Conservation (phyloP, 2,329 filamentous ascomycete genomes). For the Trichophyton verrucosum region DNA sequence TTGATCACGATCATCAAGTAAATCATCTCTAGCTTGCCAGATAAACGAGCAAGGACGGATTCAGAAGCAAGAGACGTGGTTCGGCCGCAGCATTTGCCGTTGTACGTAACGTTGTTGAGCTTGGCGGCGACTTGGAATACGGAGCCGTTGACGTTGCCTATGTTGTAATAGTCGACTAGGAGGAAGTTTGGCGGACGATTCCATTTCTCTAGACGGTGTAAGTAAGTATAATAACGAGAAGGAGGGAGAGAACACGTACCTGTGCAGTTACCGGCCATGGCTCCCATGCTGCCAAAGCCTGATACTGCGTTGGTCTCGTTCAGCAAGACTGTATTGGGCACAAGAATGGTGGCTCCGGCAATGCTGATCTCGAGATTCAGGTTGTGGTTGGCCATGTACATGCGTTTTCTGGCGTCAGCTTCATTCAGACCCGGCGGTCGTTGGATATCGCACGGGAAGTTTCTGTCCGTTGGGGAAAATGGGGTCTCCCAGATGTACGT, state of each 20-base stretch:
- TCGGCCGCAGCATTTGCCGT: slow-evolving; percentile 28
- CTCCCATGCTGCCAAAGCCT: slow-evolving; percentile 55
- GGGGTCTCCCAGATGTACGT: slow-evolving; percentile 82
- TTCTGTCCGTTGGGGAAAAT: slow-evolving; percentile 57
- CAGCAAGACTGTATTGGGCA: slow-evolving; percentile 58
- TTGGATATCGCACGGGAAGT: slow-evolving; percentile 67
- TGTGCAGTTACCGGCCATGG: slow-evolving; percentile 51
- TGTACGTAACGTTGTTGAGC: slow-evolving; percentile 62
- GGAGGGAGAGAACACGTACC: slow-evolving; percentile 22
- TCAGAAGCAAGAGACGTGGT: slow-evolving; percentile 8
- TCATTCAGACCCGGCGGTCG: slow-evolving; percentile 55
- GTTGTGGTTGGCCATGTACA: slow-evolving; percentile 87
- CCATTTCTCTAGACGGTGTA: slow-evolving; percentile 40
- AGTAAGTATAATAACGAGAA: background rate
- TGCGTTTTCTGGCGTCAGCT: slow-evolving; percentile 44
- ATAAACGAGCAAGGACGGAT: background rate
- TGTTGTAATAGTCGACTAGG: slow-evolving; percentile 77
- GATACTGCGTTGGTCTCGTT: slow-evolving; percentile 59
- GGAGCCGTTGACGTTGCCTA: slow-evolving; percentile 53
- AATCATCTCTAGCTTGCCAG: background rate
- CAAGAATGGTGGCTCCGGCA: slow-evolving; percentile 50
- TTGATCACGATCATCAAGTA: background rate
- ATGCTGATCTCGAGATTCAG: slow-evolving; percentile 66
- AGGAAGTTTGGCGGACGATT: slow-evolving; percentile 61
- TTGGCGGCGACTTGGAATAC: slow-evolving; percentile 63